phyloP scores from a whole-genome alignment of 169 alveolate genomes.

The Amoebophrya sp. region DNA sequence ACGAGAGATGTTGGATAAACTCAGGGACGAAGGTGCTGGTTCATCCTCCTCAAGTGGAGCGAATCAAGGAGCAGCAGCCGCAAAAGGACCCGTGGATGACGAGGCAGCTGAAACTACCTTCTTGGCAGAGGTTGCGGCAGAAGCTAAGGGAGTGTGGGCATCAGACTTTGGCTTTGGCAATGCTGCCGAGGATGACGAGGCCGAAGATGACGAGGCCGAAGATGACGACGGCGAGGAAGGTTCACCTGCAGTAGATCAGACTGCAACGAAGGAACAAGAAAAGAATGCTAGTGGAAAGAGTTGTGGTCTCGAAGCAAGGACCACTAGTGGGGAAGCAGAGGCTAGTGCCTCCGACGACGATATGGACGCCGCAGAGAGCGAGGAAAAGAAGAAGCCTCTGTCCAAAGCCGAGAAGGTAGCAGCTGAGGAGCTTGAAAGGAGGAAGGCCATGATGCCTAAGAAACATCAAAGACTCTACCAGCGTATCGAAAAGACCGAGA shows the following conservation, averaged over 20 bases:
- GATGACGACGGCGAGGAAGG: neutral
- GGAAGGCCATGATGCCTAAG: constrained; percentile 16
- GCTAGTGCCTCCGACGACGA: neutral
- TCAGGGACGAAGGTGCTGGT: neutral
- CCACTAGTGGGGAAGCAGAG: neutral
- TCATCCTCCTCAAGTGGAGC: neutral
- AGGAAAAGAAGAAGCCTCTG: neutral
- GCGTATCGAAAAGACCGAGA: neutral
- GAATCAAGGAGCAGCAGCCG: neutral
- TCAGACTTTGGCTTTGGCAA: neutral
- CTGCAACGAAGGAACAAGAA: neutral
- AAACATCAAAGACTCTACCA: neutral
- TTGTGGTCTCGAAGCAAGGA: too few species aligned
- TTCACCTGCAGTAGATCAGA: neutral
- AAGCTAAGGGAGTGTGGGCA: constrained; percentile 8
- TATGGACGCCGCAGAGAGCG: neutral
- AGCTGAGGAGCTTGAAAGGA: neutral
- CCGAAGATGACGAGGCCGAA: neutral
- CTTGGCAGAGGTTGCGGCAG: neutral
- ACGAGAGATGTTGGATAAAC: neutral
- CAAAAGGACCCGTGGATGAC: neutral
- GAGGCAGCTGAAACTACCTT: neutral
- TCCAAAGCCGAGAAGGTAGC: neutral
- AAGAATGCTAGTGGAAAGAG: neutral
- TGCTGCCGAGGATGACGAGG: neutral